Conservation (phyloP, 2,329 filamentous ascomycete genomes). For the Fusarium zealandicum region DNA sequence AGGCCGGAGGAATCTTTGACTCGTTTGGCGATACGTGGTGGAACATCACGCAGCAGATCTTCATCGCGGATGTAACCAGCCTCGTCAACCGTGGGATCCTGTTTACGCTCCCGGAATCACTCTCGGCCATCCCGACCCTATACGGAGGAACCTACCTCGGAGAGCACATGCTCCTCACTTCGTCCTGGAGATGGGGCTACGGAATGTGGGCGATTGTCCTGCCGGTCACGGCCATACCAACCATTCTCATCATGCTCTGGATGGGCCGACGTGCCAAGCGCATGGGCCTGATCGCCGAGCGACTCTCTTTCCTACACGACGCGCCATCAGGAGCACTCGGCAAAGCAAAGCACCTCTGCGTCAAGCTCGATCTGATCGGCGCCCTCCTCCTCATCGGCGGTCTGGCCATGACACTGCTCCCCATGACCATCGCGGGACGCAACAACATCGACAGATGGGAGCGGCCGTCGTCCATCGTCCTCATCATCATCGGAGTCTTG, state of each 20-base stretch:
- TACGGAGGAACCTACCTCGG: conserved; percentile 32
- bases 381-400: conserved; percentile 23
- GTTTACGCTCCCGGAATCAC: conserved; percentile 26
- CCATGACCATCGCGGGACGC: conserved; percentile 26
- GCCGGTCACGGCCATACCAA: conserved; percentile 17
- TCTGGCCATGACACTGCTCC: conserved; percentile 25
- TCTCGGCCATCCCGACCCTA: conserved; percentile 26
- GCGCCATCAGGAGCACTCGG: background rate
- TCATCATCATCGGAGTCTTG: conserved; percentile 13
- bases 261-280: conserved; percentile 17
- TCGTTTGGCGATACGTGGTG: conserved; percentile 25
- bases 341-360: conserved; percentile 7
- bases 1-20: conserved; percentile 33
- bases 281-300: conserved; percentile 8
- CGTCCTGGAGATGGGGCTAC: conserved; percentile 27
- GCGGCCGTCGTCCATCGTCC: conserved; percentile 19
- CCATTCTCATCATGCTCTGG: conserved; percentile 28
- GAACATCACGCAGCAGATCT: conserved; percentile 33
- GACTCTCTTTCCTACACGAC: conserved; percentile 5
- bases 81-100: conserved; percentile 31
- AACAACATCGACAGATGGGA: conserved; percentile 30
- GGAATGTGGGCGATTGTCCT: conserved; percentile 28
- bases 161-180: conserved; percentile 20
- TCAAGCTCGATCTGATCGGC: conserved; percentile 17
- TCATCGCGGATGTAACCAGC: conserved; percentile 27